Evolutionary conservation across 2,329 filamentous ascomycete genomes (phyloP).

Genomic region (Colletotrichum kahawae): DNA sequence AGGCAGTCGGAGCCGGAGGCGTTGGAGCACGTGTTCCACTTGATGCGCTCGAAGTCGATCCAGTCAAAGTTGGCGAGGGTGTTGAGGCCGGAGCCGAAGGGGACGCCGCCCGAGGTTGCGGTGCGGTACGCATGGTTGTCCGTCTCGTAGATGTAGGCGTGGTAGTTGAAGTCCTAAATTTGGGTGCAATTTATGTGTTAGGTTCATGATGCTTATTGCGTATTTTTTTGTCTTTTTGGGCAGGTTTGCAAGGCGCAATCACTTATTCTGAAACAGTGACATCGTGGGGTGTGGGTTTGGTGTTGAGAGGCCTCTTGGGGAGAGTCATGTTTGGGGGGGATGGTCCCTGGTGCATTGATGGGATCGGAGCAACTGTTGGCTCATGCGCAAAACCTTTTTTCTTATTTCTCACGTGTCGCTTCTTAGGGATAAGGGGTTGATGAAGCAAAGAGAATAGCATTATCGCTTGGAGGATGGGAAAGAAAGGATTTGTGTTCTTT

Average conservation of each 20-base stretch:
- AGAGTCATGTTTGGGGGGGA: neutral
- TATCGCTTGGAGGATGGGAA: neutral
- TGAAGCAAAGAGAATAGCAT: neutral
- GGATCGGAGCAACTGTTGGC: neutral
- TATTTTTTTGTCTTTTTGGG: neutral
- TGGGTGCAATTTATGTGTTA: neutral
- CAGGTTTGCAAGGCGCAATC: neutral
- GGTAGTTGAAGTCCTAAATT: constrained; percentile 53
- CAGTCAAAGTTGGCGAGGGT: constrained; percentile 64
- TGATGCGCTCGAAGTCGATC: constrained; percentile 58
- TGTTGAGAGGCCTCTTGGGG: neutral
- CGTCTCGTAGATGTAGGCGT: constrained; percentile 65
- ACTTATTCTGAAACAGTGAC: neutral
- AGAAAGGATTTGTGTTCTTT: neutral
- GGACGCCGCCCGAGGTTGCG: constrained; percentile 67
- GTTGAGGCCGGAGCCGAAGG: constrained; percentile 69
- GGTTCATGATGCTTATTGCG: neutral
- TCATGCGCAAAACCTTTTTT: neutral
- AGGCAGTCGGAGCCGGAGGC: constrained; percentile 64
- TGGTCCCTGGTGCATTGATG: neutral
- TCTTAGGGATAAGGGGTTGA: neutral
- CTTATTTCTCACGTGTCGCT: neutral
- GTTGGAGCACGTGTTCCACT: constrained; percentile 65
- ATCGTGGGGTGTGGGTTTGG: neutral
- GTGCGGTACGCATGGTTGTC: constrained; percentile 66